Percentiles rank a stretch among this genome's conserved stretches.
Evolutionary conservation across 2,329 filamentous ascomycete species (phyloP).

Genomic region (Dactylellina sp.): DNA sequence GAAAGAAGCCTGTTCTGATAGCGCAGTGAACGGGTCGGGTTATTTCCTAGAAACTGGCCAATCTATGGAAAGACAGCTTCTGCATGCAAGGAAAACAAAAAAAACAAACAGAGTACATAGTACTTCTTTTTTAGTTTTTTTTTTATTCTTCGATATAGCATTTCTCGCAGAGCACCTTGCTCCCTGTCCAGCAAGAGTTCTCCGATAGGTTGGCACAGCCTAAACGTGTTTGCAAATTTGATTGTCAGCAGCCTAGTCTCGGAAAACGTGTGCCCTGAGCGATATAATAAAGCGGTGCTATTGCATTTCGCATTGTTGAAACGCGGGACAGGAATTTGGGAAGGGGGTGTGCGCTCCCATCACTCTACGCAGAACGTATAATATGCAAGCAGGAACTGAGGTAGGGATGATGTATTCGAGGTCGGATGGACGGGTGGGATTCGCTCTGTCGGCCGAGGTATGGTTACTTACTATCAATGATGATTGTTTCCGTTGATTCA

Average conservation of each 20-base stretch:
- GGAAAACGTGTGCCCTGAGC: slow-evolving; percentile 16
- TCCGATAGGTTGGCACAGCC: slow-evolving; percentile 39
- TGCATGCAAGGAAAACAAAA: no score
- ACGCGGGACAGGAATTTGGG: slow-evolving; percentile 20
- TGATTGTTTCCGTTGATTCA: slow-evolving; percentile 14
- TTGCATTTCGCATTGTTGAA: slow-evolving; percentile 32
- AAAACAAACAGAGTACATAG: not conserved
- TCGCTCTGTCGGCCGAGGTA: not conserved
- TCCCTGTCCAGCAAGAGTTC: slow-evolving; percentile 39
- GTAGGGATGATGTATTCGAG: slow-evolving; percentile 5
- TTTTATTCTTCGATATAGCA: slow-evolving; percentile 19
- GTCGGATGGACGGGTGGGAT: slow-evolving; percentile 1
- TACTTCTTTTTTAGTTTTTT: not conserved
- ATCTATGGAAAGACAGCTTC: not conserved
- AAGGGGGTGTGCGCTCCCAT: not conserved
- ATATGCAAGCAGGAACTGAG: slow-evolving; percentile 13
- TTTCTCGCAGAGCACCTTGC: slow-evolving; percentile 28
- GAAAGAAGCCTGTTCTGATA: not conserved
- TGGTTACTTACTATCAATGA: slow-evolving; percentile 26
- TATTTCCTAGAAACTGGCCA: slow-evolving; percentile 18
- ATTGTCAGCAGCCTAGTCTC: slow-evolving; percentile 24
- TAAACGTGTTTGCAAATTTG: slow-evolving; percentile 22
- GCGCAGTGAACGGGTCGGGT: slow-evolving; percentile 8
- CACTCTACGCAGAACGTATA: slow-evolving; percentile 14
- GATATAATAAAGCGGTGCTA: slow-evolving; percentile 24